These are phyloP conservation scores for Lentinula aciculospora DNA, from an alignment of 768 basidiomycete species.

Conservation along the genomic window DNA sequence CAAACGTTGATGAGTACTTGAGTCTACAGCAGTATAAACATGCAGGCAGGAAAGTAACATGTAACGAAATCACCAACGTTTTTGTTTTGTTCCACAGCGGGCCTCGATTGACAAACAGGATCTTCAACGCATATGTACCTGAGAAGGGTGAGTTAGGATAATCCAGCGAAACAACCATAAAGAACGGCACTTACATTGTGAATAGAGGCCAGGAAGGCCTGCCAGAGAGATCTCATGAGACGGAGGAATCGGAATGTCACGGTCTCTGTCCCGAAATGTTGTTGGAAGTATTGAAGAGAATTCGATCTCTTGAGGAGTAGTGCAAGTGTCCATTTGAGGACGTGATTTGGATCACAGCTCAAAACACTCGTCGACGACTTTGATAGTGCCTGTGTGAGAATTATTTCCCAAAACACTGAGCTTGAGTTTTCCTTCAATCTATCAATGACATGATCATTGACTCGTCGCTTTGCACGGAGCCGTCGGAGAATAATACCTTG, in stretches of 20 bases:
- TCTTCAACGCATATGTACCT: slow-evolving; percentile 35
- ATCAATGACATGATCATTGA: not conserved
- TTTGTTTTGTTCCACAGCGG: slow-evolving; percentile 39
- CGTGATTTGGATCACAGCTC: not conserved
- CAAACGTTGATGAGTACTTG: not conserved
- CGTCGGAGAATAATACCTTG: no score
- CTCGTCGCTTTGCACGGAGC: not conserved
- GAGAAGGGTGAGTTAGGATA: not conserved
- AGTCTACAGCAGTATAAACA: not conserved
- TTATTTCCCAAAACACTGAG: not conserved
- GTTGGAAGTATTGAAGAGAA: not conserved
- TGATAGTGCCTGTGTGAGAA: not conserved
- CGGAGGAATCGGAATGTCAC: not conserved
- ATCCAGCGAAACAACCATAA: not conserved
- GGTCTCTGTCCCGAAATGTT: not conserved
- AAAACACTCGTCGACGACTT: slow-evolving; percentile 1
- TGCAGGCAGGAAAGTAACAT: not conserved
- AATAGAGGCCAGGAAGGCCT: slow-evolving; percentile 26
- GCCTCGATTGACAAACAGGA: slow-evolving; percentile 33
- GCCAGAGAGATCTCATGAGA: not conserved
- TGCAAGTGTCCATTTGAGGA: not conserved
- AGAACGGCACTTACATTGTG: slow-evolving; percentile 20
- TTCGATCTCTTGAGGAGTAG: not conserved
- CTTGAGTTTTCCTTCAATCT: slow-evolving; percentile 4
- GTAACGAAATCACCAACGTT: slow-evolving; percentile 27